Evolutionary conservation across 106 monocot species (phyloP).

Genomic region (Dendrobium chrysotoxum): DNA sequence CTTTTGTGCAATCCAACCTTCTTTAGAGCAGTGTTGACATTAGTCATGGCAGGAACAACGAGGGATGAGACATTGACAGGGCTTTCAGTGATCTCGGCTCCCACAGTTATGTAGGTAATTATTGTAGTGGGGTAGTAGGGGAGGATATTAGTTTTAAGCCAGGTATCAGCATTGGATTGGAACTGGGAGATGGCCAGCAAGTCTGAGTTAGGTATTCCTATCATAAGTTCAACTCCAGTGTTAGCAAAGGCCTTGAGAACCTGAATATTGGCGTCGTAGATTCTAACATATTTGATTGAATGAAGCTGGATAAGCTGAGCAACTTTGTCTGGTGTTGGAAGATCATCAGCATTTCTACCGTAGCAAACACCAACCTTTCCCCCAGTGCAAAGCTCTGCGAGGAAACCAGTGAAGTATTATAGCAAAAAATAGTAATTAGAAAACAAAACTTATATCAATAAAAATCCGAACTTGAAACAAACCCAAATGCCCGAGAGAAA

Average conservation of each 20-base stretch:
- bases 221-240: slow-evolving; percentile 77
- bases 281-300: slow-evolving; percentile 71
- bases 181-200: slow-evolving; percentile 80
- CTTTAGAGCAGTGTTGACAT: slow-evolving; percentile 66
- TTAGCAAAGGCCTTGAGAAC: slow-evolving; percentile 93
- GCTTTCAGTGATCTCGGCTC: slow-evolving; percentile 84
- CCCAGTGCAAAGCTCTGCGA: slow-evolving; percentile 46
- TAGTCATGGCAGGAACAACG: slow-evolving; percentile 83
- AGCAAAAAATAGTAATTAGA: neutral
- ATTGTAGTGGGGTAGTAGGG: slow-evolving; percentile 84
- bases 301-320: slow-evolving; percentile 70
- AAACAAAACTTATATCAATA: neutral
- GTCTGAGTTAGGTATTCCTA: slow-evolving; percentile 87
- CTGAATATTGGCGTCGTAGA: slow-evolving; percentile 92
- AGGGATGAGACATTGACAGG: slow-evolving; percentile 56
- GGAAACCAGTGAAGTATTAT: neutral
- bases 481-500: neutral
- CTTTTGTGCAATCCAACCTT: slow-evolving; percentile 73
- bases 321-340: slow-evolving; percentile 90
- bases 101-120: slow-evolving; percentile 81
- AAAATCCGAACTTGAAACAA: neutral
- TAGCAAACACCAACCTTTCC: slow-evolving; percentile 85
- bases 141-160: slow-evolving; percentile 89
- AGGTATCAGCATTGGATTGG: slow-evolving; percentile 89
- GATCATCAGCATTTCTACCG: slow-evolving; percentile 92